These are phyloP conservation scores for Tetrapyrgos nigripes DNA, from an alignment of 1,284 basidiomycete species.

Conservation along the genomic window DNA sequence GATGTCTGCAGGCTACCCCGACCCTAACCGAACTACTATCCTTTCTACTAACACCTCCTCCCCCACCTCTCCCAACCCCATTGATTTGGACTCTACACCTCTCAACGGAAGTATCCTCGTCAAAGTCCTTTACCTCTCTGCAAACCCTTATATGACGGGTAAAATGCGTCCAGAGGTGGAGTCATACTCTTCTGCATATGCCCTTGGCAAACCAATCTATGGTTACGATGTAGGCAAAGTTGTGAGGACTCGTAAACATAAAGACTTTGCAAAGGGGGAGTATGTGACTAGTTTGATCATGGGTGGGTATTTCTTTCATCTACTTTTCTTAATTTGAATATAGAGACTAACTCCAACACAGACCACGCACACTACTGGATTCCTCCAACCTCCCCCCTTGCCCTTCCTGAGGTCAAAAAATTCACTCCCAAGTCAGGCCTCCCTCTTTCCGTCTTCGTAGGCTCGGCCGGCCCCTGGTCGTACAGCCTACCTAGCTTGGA, in stretches of 20 bases:
- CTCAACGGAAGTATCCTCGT: conserved; percentile 59
- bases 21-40: conserved; percentile 52
- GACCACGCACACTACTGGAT: conserved; percentile 12
- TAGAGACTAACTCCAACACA: neutral
- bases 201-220: conserved; percentile 43
- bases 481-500: conserved; percentile 51
- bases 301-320: conserved; percentile 23
- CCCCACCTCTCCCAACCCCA: conserved; percentile 35
- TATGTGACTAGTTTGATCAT: conserved; percentile 44
- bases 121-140: conserved; percentile 42
- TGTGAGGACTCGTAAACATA: conserved; percentile 49
- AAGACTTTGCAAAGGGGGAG: conserved; percentile 45
- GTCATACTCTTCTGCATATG: conserved; percentile 39
- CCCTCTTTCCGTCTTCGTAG: too few relatives aligned
- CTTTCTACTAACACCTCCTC: too few relatives aligned
- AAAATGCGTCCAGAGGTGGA: conserved; percentile 39
- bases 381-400: neutral
- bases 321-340: neutral
- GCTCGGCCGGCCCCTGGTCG: too few relatives aligned
- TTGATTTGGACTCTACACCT: conserved; percentile 56
- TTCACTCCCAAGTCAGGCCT: too few relatives aligned
- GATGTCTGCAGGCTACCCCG: conserved; percentile 44
- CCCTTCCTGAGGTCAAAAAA: conserved; percentile 32
- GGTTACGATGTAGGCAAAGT: conserved; percentile 47
- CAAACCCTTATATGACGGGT: conserved; percentile 57